These are phyloP conservation scores for Entomortierella chlamydospora DNA, from an alignment of 192 early-diverging fungal species.

Conservation along the genomic window DNA sequence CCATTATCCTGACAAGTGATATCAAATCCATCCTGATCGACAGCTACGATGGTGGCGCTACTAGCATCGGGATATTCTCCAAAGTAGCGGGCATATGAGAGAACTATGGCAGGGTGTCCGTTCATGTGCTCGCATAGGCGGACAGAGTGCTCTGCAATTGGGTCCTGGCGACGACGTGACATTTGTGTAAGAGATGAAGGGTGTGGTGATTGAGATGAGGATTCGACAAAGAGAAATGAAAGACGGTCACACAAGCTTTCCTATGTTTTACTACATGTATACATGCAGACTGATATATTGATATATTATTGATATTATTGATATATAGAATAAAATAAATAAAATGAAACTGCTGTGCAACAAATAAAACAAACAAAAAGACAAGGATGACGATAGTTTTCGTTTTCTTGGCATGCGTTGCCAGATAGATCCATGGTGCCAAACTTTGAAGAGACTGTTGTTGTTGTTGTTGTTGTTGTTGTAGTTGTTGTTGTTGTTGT, in stretches of 20 bases:
- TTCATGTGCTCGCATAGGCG: constrained; percentile 37
- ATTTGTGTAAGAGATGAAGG: no score
- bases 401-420: no score
- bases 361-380: no score
- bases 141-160: constrained; percentile 12
- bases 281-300: no score
- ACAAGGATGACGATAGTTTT: no score
- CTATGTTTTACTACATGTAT: no score
- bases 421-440: no score
- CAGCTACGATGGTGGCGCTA: constrained; percentile 11
- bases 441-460: no score
- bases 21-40: constrained; percentile 42
- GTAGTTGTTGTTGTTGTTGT: no score
- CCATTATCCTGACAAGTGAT: constrained; percentile 16
- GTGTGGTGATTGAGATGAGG: no score
- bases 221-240: no score
- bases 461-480: no score
- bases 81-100: constrained; percentile 51
- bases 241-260: not conserved
- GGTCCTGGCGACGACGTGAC: constrained; percentile 11
- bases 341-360: not conserved
- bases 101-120: constrained; percentile 15
- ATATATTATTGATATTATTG: not conserved
- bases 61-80: constrained; percentile 29
- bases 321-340: not conserved